A percentile compares a stretch with the other conserved stretches of the same genome.
These are phyloP conservation scores for Agaricus blazei DNA, from an alignment of 768 basidiomycete species.

Conservation along the genomic window DNA sequence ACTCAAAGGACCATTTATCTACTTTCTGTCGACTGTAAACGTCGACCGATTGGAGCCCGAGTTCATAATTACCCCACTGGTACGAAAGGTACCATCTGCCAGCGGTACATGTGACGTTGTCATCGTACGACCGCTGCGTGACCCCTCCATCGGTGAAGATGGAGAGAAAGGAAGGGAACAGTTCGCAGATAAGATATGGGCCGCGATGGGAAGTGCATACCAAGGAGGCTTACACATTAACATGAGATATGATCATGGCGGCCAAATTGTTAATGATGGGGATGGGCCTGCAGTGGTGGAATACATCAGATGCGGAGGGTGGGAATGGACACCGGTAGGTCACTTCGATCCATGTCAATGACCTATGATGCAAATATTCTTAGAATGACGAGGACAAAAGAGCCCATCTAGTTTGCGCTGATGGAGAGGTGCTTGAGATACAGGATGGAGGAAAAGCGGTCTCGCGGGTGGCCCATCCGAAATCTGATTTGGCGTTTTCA, in stretches of 20 bases:
- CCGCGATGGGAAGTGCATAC: constrained; percentile 67
- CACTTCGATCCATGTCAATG: not conserved
- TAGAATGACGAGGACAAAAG: constrained; percentile 55
- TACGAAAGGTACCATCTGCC: constrained; percentile 37
- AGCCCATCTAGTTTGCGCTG: constrained; percentile 74
- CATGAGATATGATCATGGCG: constrained; percentile 46
- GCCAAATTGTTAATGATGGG: constrained; percentile 34
- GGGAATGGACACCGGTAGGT: constrained; percentile 82
- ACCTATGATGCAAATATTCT: not conserved
- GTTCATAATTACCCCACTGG: constrained; percentile 73
- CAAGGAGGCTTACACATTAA: constrained; percentile 66
- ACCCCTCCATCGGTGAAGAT: constrained; percentile 41
- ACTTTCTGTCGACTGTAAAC: constrained; percentile 79
- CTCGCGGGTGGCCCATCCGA: not conserved
- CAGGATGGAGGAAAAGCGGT: constrained; percentile 52
- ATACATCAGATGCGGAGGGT: constrained; percentile 71
- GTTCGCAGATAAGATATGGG: constrained; percentile 51
- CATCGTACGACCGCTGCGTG: constrained; percentile 66
- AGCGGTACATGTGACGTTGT: constrained; percentile 65
- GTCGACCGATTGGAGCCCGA: constrained; percentile 82
- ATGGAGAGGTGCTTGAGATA: constrained; percentile 69
- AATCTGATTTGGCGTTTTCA: constrained; percentile 29
- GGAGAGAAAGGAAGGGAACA: constrained; percentile 34
- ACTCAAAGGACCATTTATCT: constrained; percentile 75
- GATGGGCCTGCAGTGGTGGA: constrained; percentile 62